Percentiles rank a stretch among this genome's conserved stretches.
These are phyloP conservation scores for Trametes cubensis DNA, from an alignment of 768 basidiomycete species.

Conservation along the genomic window DNA sequence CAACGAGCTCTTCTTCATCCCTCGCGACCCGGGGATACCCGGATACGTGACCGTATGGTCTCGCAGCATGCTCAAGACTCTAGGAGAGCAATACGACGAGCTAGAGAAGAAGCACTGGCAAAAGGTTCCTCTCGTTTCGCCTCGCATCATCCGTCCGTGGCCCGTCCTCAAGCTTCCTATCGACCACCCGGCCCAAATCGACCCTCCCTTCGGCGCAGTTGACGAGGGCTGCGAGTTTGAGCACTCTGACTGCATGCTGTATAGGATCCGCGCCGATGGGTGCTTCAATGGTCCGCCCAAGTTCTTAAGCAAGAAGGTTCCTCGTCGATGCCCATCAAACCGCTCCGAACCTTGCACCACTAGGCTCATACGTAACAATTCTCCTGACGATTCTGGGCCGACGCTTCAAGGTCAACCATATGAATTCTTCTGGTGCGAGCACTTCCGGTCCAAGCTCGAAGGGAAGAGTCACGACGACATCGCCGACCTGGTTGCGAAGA, in stretches of 20 bases:
- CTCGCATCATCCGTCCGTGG: constrained; percentile 30
- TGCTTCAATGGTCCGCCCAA: neutral
- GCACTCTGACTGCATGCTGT: constrained; percentile 14
- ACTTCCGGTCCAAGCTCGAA: constrained; percentile 5
- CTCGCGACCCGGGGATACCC: constrained; percentile 19
- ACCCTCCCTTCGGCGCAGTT: constrained; percentile 12
- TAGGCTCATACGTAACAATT: neutral
- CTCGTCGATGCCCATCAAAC: neutral
- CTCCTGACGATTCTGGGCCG: neutral
- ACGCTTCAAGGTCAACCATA: neutral
- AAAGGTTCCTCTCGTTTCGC: constrained; percentile 21
- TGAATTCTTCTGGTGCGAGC: constrained; percentile 16
- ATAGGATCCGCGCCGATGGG: neutral
- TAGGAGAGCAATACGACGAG: constrained; percentile 35
- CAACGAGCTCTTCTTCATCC: constrained; percentile 20
- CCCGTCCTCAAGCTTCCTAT: constrained; percentile 26
- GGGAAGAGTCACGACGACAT: neutral
- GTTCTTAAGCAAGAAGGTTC: neutral
- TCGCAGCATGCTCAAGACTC: constrained; percentile 39
- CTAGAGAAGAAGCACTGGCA: constrained; percentile 13
- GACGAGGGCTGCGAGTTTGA: constrained; percentile 28
- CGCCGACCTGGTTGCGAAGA: neutral
- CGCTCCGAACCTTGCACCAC: neutral
- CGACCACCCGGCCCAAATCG: neutral
- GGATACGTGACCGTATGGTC: constrained; percentile 37